Evolutionary conservation across 2,329 filamentous ascomycete species (phyloP), one percentile per base, ranked within the genome.

Genomic region (Hirsutella minnesotensis): DNA sequence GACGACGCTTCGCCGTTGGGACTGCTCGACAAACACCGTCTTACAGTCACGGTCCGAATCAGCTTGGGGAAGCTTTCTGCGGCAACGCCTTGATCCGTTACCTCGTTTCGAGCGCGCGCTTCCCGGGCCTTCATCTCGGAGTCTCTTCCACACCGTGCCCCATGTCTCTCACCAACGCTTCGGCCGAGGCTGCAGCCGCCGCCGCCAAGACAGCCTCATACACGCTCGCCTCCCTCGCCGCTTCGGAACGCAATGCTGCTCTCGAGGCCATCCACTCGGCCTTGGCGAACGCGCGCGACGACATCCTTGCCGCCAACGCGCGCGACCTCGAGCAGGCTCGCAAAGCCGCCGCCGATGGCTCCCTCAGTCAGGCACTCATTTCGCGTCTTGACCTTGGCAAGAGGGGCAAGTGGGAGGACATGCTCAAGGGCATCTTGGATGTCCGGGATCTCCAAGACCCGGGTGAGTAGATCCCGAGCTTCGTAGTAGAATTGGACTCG

Each of bases 361-460:
- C 79, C 39, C 67, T 96, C 40, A 90, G 81, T 60, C 75, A 83
- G 55, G 92, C 86, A 56, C 73, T 96, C 20, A 77, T 95, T 27
- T 92, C 94, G 55, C 77, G 92, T 44, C 73, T 98, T 47, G 90
- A 98, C 62, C 70, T 98, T 39, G 80, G 79, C 39, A 83, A 85
- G 61, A 77, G 79, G 57, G 90, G 90, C 45, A 96, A 96, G 67
- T 98, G 83, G 72, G 89, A 95, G 57, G 92, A 96, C 58, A 96
- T 98, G 92, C 72, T 98, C 50, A 83, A 89, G 67, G 92, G 92
- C 21, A 94, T 98, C 47, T 65, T 94, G 46, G 87, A 95, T 64
- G 92, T 98, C 47, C 75, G 83, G 51, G 74, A 77, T 40, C 72
- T 98, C 22, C 76, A 84, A 39, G 92, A 98, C 66, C 92, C 92